These are phyloP conservation scores for Amanita molliuscula DNA, from an alignment of 768 basidiomycete species.

Conservation along the genomic window DNA sequence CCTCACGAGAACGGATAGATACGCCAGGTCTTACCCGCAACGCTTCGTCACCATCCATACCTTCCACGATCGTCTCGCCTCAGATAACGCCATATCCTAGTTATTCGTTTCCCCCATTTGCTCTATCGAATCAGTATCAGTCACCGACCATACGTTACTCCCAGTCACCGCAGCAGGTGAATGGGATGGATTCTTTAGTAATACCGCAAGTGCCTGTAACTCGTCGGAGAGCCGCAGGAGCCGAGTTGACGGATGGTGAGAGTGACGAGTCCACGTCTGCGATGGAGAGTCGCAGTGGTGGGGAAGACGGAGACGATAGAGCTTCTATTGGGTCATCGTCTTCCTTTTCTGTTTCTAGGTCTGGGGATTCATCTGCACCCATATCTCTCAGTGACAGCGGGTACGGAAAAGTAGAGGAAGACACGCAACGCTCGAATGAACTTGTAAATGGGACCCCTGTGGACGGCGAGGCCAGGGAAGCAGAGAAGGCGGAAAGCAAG, in stretches of 20 bases:
- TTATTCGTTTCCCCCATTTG: not conserved
- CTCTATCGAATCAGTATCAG: not conserved
- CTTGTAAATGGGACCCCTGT: not conserved
- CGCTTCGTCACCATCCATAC: constrained; percentile 3
- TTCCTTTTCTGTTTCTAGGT: not conserved
- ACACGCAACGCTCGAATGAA: not conserved
- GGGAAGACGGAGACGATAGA: constrained; percentile 2
- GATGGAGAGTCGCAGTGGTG: constrained; percentile 3
- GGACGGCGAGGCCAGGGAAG: not conserved
- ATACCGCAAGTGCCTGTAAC: not conserved
- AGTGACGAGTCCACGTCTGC: constrained; percentile 6
- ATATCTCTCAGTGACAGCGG: not conserved
- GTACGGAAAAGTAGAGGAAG: not conserved
- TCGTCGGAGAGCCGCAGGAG: not conserved
- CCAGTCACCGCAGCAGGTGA: constrained; percentile 2
- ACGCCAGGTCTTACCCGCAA: not conserved
- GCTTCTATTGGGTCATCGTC: constrained; percentile 1
- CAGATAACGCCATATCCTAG: constrained; percentile 1
- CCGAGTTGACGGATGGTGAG: constrained; percentile 2
- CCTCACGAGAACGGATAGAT: not conserved
- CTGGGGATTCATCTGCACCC: not conserved
- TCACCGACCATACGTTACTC: constrained; percentile 8
- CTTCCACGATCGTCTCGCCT: not conserved
- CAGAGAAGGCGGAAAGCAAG: constrained; percentile 1
- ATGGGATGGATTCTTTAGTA: constrained; percentile 1